A percentile compares a stretch with the other conserved stretches of the same genome.
Conservation (phyloP, 2,329 filamentous ascomycete genomes). For the Colletotrichum orbiculare region DNA sequence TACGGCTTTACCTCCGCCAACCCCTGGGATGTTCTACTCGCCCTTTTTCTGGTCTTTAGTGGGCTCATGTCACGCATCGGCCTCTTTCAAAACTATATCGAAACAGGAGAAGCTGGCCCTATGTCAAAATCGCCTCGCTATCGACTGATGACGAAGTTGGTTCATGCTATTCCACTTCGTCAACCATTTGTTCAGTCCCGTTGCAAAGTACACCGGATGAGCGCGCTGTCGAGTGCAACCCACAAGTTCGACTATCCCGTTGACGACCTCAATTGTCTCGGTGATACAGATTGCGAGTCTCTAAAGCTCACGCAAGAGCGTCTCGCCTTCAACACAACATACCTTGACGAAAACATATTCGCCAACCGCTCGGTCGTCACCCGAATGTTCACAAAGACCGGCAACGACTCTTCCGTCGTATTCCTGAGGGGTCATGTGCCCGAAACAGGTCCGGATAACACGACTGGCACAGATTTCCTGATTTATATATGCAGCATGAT, state of each 20-base stretch:
- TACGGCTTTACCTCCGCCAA: neutral
- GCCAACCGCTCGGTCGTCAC: neutral
- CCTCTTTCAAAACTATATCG: neutral
- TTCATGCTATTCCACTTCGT: neutral
- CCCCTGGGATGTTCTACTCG: neutral
- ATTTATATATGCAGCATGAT: constrained; percentile 8
- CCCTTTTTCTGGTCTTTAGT: constrained; percentile 6
- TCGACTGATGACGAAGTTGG: neutral
- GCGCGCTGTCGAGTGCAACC: neutral
- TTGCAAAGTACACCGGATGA: constrained; percentile 6
- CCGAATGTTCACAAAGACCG: no score
- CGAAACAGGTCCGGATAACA: neutral
- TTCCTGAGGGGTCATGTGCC: neutral
- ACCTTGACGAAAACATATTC: neutral
- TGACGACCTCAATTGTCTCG: constrained; percentile 5
- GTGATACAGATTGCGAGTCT: neutral
- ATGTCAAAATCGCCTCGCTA: neutral
- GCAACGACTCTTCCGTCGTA: neutral
- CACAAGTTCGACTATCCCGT: neutral
- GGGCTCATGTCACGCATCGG: neutral
- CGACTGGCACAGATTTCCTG: neutral
- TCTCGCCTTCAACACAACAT: neutral
- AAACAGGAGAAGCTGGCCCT: neutral
- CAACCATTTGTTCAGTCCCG: constrained; percentile 24
- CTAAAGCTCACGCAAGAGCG: no score